Evolutionary conservation across 2,329 filamentous ascomycete species (phyloP).

Genomic region (Trichoderma atroviride): DNA sequence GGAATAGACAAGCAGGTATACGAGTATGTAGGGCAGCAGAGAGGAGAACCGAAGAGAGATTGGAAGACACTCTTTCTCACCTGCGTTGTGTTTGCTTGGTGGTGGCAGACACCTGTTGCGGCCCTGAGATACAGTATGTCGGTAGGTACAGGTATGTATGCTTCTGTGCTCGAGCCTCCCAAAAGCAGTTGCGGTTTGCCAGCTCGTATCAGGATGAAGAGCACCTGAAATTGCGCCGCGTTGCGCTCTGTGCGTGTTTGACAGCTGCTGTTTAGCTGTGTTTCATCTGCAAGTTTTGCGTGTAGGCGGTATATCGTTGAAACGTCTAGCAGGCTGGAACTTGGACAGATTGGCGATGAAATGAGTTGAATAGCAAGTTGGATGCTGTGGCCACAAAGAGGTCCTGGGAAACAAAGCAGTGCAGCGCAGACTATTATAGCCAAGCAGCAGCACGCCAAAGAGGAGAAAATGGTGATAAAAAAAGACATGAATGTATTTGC

Average conservation of each 20-base stretch:
- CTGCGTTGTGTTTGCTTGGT: background rate
- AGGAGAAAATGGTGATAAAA: background rate
- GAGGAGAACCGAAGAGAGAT: background rate
- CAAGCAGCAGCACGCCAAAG: background rate
- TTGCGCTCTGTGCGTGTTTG: background rate
- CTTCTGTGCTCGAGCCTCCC: background rate
- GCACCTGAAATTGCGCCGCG: background rate
- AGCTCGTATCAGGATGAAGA: background rate
- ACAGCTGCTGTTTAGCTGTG: background rate
- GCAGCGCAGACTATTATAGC: slow-evolving; percentile 24
- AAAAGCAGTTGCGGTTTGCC: background rate
- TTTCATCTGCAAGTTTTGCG: background rate
- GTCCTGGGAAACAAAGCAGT: slow-evolving; percentile 31
- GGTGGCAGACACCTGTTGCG: background rate
- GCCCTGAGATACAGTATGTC: background rate
- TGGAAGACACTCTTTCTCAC: background rate
- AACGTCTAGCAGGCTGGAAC: background rate
- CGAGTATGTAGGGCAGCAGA: background rate
- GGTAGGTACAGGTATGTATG: background rate
- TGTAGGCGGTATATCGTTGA: background rate
- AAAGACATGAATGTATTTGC: background rate
- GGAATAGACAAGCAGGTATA: background rate
- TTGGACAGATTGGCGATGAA: background rate
- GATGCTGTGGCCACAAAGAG: slow-evolving; percentile 36
- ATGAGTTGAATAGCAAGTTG: slow-evolving; percentile 24